These are phyloP conservation scores for Penicillium arizonense DNA, from an alignment of 495 filamentous ascomycete genomes.

Conservation along the genomic window DNA sequence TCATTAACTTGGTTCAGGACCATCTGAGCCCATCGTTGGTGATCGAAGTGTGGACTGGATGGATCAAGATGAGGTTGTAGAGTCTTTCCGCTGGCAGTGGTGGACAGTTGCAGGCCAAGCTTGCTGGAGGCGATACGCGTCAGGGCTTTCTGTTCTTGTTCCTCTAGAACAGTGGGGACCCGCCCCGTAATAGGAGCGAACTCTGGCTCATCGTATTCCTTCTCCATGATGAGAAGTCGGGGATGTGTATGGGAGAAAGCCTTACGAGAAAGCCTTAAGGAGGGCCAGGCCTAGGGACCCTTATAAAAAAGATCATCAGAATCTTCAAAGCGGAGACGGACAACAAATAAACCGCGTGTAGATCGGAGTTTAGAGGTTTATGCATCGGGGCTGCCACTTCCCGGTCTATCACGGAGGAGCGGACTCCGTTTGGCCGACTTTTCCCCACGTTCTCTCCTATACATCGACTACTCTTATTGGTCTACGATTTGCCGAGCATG, in stretches of 20 bases:
- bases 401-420: constrained; percentile 3
- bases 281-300: too few relatives aligned
- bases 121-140: constrained; percentile 29
- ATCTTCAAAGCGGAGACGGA: neutral
- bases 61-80: constrained; percentile 47
- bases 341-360: neutral
- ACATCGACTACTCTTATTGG: too few relatives aligned
- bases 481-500: too few relatives aligned
- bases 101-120: constrained; percentile 22
- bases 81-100: constrained; percentile 12
- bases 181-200: constrained; percentile 19
- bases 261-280: too few relatives aligned
- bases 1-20: constrained; percentile 29
- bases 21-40: constrained; percentile 50
- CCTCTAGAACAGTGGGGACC: constrained; percentile 12
- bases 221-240: constrained; percentile 10
- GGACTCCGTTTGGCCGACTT: constrained; percentile 1
- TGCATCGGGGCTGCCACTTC: neutral
- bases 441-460: too few relatives aligned
- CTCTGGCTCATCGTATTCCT: constrained; percentile 12
- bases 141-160: constrained; percentile 20
- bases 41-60: constrained; percentile 48
- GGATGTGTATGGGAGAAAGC: neutral
- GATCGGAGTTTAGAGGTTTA: neutral
- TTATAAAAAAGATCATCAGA: neutral